Base-by-base conservation (phyloP, 768 basidiomycete genomes). In the Boletus tylopilopsis region DNA sequence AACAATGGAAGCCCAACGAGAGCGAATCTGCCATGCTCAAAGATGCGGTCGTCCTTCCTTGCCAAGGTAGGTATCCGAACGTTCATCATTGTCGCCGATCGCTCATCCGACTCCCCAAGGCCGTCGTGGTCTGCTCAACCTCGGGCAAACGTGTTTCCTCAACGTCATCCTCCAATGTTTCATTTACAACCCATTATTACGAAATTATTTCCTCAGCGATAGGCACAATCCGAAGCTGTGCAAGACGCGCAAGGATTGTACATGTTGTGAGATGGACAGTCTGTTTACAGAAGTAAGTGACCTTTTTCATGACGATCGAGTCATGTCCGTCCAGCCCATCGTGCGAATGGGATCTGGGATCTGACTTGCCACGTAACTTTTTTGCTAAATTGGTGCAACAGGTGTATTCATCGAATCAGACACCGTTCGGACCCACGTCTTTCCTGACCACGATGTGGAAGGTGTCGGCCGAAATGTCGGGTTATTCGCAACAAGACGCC, bases 401-500 rank as follows among this genome's bases (percentile, higher is more conserved):
- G 81, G 72, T 82, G 9, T 82, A 81, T 51, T 79, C 81, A 5
- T 72, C 77, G 5, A 81, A 81, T 53, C 64, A 71, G 10, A 66
- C 73, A 7, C 84, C 92, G 0, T 87, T 82, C 57, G 93, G 90
- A 0, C 94, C 95, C 0, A 81, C 85, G 3, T 82, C 83, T 4
- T 87, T 97, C 63, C 77, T 98, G 8, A 76, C 84, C 13, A 84
- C 87, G 23, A 89, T 87, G 29, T 97, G 94, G 94, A 78, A 76
- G 53, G 71, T 74, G 5, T 84, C 87, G 0, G 70, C 85, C 0
- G 92, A 95, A 53, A 74, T 97, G 23, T 82, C 91, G 5, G 94
- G 94, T 2, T 92, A 97, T 61, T 83, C 90, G 0, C 95, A 98
- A 65, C 95, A 95, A 62, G 94, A 97, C 53, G 90, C 92, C 2